phyloP scores from a whole-genome alignment of 345 rosid species.

The Kernera saxatilis region DNA sequence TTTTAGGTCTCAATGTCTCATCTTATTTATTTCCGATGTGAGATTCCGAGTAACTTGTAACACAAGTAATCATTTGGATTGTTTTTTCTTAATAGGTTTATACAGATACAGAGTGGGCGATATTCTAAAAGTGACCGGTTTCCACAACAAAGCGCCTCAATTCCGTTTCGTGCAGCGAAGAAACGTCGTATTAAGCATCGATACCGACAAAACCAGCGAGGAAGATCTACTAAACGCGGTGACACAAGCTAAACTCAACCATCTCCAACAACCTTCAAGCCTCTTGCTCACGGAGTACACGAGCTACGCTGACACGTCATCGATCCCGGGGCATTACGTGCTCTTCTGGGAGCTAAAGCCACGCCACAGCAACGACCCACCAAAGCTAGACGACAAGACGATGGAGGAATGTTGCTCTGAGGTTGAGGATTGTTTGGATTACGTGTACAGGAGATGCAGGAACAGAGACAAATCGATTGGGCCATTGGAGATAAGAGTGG shows the following conservation, averaged over 20 bases:
- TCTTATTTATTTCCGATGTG: background rate
- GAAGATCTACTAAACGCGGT: slow-evolving; percentile 84
- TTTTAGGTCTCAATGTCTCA: background rate
- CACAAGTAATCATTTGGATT: background rate
- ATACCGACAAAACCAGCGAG: slow-evolving; percentile 88
- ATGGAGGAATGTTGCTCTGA: slow-evolving; percentile 77
- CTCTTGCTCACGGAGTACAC: slow-evolving; percentile 76
- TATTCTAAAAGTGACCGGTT: slow-evolving; percentile 73
- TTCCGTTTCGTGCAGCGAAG: slow-evolving; percentile 75
- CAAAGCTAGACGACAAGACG: slow-evolving; percentile 37
- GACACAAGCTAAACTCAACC: slow-evolving; percentile 55
- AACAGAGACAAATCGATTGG: slow-evolving; percentile 76
- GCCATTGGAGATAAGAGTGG: slow-evolving; percentile 81
- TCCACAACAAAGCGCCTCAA: slow-evolving; percentile 82
- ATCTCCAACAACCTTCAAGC: slow-evolving; percentile 55
- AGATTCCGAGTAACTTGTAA: background rate
- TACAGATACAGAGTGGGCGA: slow-evolving; percentile 90
- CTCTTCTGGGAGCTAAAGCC: slow-evolving; percentile 87
- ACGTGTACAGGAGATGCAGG: slow-evolving; percentile 80
- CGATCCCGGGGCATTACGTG: slow-evolving; percentile 89
- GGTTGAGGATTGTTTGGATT: slow-evolving; percentile 82
- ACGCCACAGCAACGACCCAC: slow-evolving; percentile 41
- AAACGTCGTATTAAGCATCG: slow-evolving; percentile 81
- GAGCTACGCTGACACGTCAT: slow-evolving; percentile 65
- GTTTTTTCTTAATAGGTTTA: slow-evolving; percentile 40